Conservation (phyloP, 1,139 yeast species). For the Blastobotrys niveus region DNA sequence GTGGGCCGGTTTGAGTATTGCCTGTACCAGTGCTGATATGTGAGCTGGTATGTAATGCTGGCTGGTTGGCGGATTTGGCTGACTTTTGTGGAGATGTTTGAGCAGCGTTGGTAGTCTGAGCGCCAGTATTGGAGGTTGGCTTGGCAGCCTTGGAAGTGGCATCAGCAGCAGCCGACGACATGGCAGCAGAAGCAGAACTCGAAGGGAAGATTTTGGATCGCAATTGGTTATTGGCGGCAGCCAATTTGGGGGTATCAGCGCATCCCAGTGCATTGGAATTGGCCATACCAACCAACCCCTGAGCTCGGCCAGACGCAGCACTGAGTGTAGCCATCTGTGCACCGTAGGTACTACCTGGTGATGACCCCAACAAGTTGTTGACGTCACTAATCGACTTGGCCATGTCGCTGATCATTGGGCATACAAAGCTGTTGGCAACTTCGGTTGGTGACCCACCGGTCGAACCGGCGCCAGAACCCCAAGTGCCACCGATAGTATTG, state of each 20-base stretch:
- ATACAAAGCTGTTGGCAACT: slow-evolving; percentile 2
- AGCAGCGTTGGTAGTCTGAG: background rate
- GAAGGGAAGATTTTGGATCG: background rate
- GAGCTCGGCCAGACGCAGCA: slow-evolving; percentile 1
- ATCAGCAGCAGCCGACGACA: background rate
- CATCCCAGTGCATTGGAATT: slow-evolving; percentile 4
- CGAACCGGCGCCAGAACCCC: slow-evolving; percentile 1
- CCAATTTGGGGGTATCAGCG: background rate
- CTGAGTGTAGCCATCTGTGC: background rate
- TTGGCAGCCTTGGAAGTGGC: background rate
- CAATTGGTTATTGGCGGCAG: background rate
- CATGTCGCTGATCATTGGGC: slow-evolving; percentile 9
- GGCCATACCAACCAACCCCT: slow-evolving; percentile 2
- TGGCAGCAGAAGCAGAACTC: background rate
- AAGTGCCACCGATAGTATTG: background rate
- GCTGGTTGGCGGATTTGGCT: background rate
- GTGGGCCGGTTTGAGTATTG: background rate
- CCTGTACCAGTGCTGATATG: background rate
- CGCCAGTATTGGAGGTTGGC: background rate
- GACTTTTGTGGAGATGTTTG: background rate
- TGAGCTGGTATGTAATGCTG: background rate
- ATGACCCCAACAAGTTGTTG: background rate
- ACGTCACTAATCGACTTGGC: slow-evolving; percentile 1
- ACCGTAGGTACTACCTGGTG: background rate
- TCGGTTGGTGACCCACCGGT: slow-evolving; percentile 1